These are phyloP conservation scores for Uncinocarpus reesii DNA, from an alignment of 2,329 filamentous ascomycete species.

Conservation along the genomic window DNA sequence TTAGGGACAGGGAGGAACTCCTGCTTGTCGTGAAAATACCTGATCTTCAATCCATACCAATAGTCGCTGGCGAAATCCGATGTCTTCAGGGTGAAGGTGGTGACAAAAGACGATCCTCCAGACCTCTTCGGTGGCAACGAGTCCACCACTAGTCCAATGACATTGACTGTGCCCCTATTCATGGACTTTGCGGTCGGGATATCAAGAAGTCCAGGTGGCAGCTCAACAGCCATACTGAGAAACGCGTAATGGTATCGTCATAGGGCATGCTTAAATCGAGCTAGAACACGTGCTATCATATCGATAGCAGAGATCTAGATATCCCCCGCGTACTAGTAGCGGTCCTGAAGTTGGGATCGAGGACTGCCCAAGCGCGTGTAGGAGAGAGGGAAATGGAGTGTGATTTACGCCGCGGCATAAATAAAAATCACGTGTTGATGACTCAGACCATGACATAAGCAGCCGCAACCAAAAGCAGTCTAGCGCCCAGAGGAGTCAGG, in stretches of 20 bases:
- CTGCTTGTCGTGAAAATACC: conserved; percentile 49
- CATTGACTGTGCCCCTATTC: conserved; percentile 36
- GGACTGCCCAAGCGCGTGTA: too few species aligned
- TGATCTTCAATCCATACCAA: conserved; percentile 41
- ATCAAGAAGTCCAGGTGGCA: conserved; percentile 12
- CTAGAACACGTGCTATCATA: too few species aligned
- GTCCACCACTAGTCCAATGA: conserved; percentile 64
- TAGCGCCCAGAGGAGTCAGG: conserved; percentile 3
- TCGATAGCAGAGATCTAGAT: too few species aligned
- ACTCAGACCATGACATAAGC: conserved; percentile 5
- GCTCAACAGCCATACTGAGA: conserved; percentile 14
- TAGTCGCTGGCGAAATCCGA: conserved; percentile 36
- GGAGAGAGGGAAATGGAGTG: too few species aligned
- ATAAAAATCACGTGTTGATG: not conserved
- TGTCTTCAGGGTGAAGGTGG: conserved; percentile 52
- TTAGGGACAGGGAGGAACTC: conserved; percentile 36
- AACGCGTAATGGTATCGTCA: too few species aligned
- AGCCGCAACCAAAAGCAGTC: not conserved
- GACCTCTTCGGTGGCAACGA: conserved; percentile 45
- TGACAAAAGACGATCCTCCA: conserved; percentile 49
- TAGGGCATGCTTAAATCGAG: not conserved
- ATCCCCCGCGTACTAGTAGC: too few species aligned
- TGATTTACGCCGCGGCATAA: too few species aligned
- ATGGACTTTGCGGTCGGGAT: conserved; percentile 12
- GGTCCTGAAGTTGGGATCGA: too few species aligned